Base-by-base conservation (phyloP, 805 yeast genomes). In the Saccharomycopsis olivae region DNA sequence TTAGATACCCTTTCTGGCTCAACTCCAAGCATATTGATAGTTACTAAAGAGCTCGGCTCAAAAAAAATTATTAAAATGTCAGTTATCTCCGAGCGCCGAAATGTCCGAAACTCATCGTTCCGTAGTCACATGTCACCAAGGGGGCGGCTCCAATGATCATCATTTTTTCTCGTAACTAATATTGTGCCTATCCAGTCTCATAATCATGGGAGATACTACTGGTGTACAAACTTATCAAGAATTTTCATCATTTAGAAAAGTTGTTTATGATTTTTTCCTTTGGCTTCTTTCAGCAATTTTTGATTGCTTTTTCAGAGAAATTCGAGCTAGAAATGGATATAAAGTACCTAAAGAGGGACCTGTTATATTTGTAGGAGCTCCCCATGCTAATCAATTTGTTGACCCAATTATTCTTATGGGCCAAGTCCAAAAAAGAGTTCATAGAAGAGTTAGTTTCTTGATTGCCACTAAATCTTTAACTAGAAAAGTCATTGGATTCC, bases 341-440 rank as follows among this genome's bases (percentile, higher is more conserved):
- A 71, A 71, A 35, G 68, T 75, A 37, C 81, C 82, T 11, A 28
- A 9, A 5, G 34, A 25, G 11, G 48, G 48, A 14, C 49, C 49
- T 11, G 44, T 46, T 11, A 80, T 89, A 40, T 80, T 92, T 49
- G 97, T 92, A 28, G 94, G 89, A 5, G 98, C 96, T 2, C 97
- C 97, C 1, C 98, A 89, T 62, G 95, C 96, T 14, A 85, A 85
- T 54, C 95, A 85, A 52, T 83, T 82, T 47, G 77, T 81, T 25
- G 84, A 76, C 49, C 89, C 92, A 2, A 73, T 88, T 36, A 70
- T 92, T 38, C 65, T 92, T 35, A 78, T 85, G 82, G 78, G 82
- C 35, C 89, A 82, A 54, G 89, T 84, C 19, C 72, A 77, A 50
- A 64, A 65, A 37, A 75, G 74, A 42, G 69, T 81, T 2, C 70